phyloP scores from a whole-genome alignment of 805 yeast species.

The Hanseniaspora guilliermondii region DNA sequence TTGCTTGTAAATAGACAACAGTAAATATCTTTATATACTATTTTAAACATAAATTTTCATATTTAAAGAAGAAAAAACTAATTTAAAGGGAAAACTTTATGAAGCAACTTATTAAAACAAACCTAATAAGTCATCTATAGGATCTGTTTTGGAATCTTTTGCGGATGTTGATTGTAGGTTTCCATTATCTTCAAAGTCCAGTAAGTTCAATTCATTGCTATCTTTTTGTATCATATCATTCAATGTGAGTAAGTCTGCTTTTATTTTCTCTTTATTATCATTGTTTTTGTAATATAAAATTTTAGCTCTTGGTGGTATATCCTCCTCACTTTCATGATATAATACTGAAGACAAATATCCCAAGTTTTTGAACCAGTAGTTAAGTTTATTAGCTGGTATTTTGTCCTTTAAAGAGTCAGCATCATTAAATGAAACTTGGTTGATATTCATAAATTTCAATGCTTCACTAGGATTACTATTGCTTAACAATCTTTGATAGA shows the following conservation, averaged over 20 bases:
- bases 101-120: background rate
- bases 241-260: constrained; percentile 1
- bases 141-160: background rate
- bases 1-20: background rate
- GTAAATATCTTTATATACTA: background rate
- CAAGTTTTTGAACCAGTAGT: constrained; percentile 8
- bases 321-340: constrained; percentile 4
- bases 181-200: constrained; percentile 10
- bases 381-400: constrained; percentile 7
- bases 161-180: background rate
- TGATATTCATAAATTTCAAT: constrained; percentile 1
- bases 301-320: constrained; percentile 12
- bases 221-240: constrained; percentile 11
- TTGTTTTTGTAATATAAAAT: constrained; percentile 2
- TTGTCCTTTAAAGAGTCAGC: background rate
- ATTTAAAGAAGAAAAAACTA: too few relatives aligned
- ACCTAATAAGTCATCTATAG: constrained; percentile 8
- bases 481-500: constrained; percentile 1
- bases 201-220: constrained; percentile 4
- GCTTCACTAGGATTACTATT: background rate
- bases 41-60: background rate
- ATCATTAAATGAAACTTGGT: background rate
- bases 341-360: constrained; percentile 1
- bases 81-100: too few relatives aligned
- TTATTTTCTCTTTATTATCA: background rate